Base-by-base conservation (phyloP, 768 basidiomycete genomes). In the Boletales sp. region DNA sequence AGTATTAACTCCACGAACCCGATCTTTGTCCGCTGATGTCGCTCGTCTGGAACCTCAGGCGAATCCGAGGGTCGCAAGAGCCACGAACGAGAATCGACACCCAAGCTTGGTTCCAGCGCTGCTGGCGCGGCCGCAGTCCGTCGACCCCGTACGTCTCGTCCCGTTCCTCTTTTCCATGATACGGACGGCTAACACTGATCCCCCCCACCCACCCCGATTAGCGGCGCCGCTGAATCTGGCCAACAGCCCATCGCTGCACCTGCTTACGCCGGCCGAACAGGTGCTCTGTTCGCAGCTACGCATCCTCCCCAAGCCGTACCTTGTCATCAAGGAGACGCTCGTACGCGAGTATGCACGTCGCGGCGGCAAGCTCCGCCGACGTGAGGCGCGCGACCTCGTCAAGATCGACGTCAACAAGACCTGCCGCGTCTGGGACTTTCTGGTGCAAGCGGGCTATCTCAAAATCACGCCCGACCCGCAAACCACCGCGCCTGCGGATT, bases 381-480 rank as follows among this genome's bases (percentile, higher is more conserved):
- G 93, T 46, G 93, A 97, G 67, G 92, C 93, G 11, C 80, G 90
- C 44, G 90, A 91, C 66, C 74, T 95, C 52, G 85, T 94, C 57
- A 93, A 91, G 69, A 90, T 97, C 54, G 93, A 94, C 64, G 90
- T 91, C 53, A 90, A 91, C 67, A 95, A 97, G 69, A 93, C 90
- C 1, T 87, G 85, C 67, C 77, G 88, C 36, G 89, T 93, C 30
- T 97, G 92, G 90, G 93, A 95, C 64, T 94, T 92, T 66, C 75
- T 95, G 29, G 89, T 91, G 3, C 87, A 90, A 60, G 81, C 86
- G 6, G 92, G 93, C 13, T 89, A 84, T 66, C 72, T 90, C 56
- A 86, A 83, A 59, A 86, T 90, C 50, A 81, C 78, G 1, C 72
- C 77, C 3, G 83, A 85, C 50, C 72, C 73, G 7, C 54, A 55